Conservation (phyloP, 768 basidiomycete genomes). For the Boletus rex-veris region DNA sequence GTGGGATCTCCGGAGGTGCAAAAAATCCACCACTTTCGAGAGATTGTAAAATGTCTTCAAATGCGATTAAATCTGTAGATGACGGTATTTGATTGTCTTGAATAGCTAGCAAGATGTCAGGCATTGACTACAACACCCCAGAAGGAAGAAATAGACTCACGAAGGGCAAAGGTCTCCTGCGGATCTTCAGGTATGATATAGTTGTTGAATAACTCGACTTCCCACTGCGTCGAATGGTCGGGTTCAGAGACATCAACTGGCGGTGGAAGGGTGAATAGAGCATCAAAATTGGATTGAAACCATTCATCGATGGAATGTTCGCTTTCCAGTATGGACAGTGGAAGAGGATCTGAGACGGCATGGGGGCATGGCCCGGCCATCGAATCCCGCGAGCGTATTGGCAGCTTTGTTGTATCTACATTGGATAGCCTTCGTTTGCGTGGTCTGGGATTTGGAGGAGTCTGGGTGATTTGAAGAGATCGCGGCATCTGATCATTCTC, state of each 20-base stretch:
- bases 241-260: slow-evolving; percentile 19
- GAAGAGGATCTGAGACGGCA: slow-evolving; percentile 32
- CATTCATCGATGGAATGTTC: slow-evolving; percentile 33
- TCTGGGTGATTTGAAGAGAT: not conserved
- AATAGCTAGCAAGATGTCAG: not conserved
- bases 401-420: slow-evolving; percentile 5
- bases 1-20: not conserved
- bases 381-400: slow-evolving; percentile 29
- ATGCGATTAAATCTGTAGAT: not conserved
- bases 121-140: not conserved
- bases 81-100: not conserved
- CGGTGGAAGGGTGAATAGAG: slow-evolving; percentile 23
- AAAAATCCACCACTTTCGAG: not conserved
- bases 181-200: slow-evolving; percentile 16
- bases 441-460: not conserved
- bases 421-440: slow-evolving; percentile 39
- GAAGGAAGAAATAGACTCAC: not conserved
- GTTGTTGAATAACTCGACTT: slow-evolving; percentile 34
- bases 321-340: slow-evolving; percentile 8
- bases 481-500: not conserved
- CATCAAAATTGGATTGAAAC: slow-evolving; percentile 28
- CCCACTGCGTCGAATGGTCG: slow-evolving; percentile 25
- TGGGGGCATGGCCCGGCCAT: slow-evolving; percentile 18
- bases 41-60: slow-evolving; percentile 10
- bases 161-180: not conserved